Base-by-base conservation (phyloP, 2,329 filamentous ascomycete genomes). In the Alternaria alternata region DNA sequence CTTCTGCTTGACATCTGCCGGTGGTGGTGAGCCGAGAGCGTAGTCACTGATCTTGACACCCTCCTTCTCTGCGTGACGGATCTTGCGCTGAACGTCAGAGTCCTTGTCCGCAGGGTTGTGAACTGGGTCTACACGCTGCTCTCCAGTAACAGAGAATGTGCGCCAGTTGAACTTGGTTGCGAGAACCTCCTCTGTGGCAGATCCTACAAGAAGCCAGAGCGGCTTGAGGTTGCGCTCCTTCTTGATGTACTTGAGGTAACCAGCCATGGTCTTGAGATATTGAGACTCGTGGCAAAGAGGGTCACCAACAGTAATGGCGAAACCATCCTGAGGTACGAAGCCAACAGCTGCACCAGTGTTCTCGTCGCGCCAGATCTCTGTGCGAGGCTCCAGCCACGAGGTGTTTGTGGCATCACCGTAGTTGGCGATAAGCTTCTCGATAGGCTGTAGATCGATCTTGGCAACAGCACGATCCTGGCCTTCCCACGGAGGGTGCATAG, bases 381-480 rank as follows among this genome's bases (percentile, higher is more conserved):
- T 97, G 7, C 93, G 89, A 7, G 93, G 91, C 76, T 97, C 94
- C 7, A 95, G 86, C 93, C 93, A 97, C 0, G 93, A 95, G 0
- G 94, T 97, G 73, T 96, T 96, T 49, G 93, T 93, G 2, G 94
- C 93, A 78, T 97, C 94, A 63, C 94, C 94, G 69, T 97, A 97
- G 78, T 97, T 97, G 74, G 93, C 93, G 76, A 97, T 93, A 42
- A 97, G 88, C 75, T 96, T 91, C 75, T 94, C 92, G 5, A 97
- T 77, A 0, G 92, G 85, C 52, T 93, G 93, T 54, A 91, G 82
- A 51, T 89, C 84, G 7, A 83, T 81, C 52, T 80, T 75, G 12
- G 83, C 83, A 3, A 77, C 52, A 47, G 75, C 78, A 51, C 81
- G 78, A 79, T 86, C 73, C 81, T 84, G 57, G 79, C 83, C 67